Percentiles rank a stretch among this genome's conserved stretches.
phyloP scores from a whole-genome alignment of 768 basidiomycete species.

The Lactarius vividus region DNA sequence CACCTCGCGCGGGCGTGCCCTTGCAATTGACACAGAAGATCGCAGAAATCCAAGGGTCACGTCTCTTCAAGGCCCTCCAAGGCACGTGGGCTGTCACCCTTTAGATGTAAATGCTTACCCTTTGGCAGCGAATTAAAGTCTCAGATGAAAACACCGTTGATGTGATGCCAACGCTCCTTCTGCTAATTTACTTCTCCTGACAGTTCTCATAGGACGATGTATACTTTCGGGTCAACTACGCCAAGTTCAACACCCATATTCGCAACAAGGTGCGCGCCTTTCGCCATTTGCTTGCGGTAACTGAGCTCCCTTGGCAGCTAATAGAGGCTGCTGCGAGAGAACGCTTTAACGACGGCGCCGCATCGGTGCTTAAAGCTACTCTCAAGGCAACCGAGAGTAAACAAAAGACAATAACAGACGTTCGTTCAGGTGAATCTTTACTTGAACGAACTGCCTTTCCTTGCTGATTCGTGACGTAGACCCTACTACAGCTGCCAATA shows the following conservation, averaged over 20 bases:
- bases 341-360: constrained; percentile 76
- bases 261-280: constrained; percentile 70
- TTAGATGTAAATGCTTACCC: not conserved
- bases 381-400: constrained; percentile 66
- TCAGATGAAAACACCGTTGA: constrained; percentile 62
- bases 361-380: constrained; percentile 64
- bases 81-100: constrained; percentile 37
- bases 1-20: not conserved
- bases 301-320: constrained; percentile 47
- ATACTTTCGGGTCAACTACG: constrained; percentile 85
- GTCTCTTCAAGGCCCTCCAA: constrained; percentile 50
- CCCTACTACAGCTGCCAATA: constrained; percentile 61
- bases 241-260: constrained; percentile 82
- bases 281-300: constrained; percentile 13
- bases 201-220: constrained; percentile 52
- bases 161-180: constrained; percentile 38
- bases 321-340: constrained; percentile 74
- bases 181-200: constrained; percentile 2
- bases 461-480: constrained; percentile 40
- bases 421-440: constrained; percentile 53
- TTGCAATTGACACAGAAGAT: constrained; percentile 17
- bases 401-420: constrained; percentile 59
- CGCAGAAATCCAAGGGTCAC: constrained; percentile 60
- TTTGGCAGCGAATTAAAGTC: constrained; percentile 43
- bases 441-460: not conserved